A percentile compares a stretch with the other conserved stretches of the same genome.
Conservation (phyloP, 2,329 filamentous ascomycete species). For the Pyricularia pennisetigena region DNA sequence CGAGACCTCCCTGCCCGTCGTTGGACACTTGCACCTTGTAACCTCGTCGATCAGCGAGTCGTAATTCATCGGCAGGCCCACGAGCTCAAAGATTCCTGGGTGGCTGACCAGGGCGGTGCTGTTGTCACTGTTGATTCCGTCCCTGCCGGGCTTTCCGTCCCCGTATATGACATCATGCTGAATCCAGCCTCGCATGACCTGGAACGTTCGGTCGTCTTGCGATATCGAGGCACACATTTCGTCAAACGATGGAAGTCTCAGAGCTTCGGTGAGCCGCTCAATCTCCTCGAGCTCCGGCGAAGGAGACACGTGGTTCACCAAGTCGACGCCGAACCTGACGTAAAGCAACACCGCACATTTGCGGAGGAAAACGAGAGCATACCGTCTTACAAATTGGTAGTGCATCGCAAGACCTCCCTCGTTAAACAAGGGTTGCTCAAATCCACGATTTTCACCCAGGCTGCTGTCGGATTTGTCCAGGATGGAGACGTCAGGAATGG, state of each 20-base stretch:
- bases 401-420: slow-evolving; percentile 35
- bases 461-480: slow-evolving; percentile 16
- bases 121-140: slow-evolving; percentile 6
- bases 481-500: slow-evolving; percentile 18
- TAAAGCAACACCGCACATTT: slow-evolving; percentile 79
- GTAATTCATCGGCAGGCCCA: slow-evolving; percentile 85
- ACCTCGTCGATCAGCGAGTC: slow-evolving; percentile 89
- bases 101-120: slow-evolving; percentile 53
- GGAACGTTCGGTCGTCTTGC: slow-evolving; percentile 27
- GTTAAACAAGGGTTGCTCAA: slow-evolving; percentile 45
- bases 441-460: slow-evolving; percentile 32
- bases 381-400: slow-evolving; percentile 61
- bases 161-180: slow-evolving; percentile 32
- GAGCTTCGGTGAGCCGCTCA: slow-evolving; percentile 64
- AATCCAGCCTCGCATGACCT: slow-evolving; percentile 61
- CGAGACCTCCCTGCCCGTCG: slow-evolving; percentile 79
- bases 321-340: slow-evolving; percentile 80
- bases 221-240: slow-evolving; percentile 58
- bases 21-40: slow-evolving; percentile 73
- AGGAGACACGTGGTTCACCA: slow-evolving; percentile 58
- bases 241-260: slow-evolving; percentile 69
- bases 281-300: slow-evolving; percentile 65
- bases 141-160: slow-evolving; percentile 18
- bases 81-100: slow-evolving; percentile 86
- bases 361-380: slow-evolving; percentile 81